phyloP scores from a whole-genome alignment of 805 yeast species.

The Wickerhamomyces rabaulensis region DNA sequence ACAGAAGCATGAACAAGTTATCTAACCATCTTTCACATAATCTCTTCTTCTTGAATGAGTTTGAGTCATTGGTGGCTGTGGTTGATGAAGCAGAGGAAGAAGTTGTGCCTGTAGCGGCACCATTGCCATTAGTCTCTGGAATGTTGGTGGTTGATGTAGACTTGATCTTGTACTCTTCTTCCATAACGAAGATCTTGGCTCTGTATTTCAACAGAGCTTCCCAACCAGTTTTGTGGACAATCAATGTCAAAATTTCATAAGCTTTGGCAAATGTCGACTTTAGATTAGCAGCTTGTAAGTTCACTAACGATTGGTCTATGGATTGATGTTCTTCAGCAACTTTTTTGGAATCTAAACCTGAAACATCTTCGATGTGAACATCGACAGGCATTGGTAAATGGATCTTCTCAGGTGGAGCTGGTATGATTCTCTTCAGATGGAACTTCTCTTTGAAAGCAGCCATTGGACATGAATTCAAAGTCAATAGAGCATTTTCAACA shows the following conservation, averaged over 20 bases:
- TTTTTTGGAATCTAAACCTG: slow-evolving; percentile 59
- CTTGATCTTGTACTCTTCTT: slow-evolving; percentile 47
- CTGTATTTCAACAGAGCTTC: slow-evolving; percentile 55
- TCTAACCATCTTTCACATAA: slow-evolving; percentile 74
- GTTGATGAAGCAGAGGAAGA: neutral
- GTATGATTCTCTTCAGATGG: slow-evolving; percentile 53
- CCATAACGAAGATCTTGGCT: slow-evolving; percentile 65
- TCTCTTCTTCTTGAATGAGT: slow-evolving; percentile 56
- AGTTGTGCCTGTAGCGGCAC: neutral
- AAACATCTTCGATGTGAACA: slow-evolving; percentile 64
- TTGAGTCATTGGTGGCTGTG: slow-evolving; percentile 8
- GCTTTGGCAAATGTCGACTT: slow-evolving; percentile 52
- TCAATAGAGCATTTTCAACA: slow-evolving; percentile 65
- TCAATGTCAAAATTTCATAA: slow-evolving; percentile 57
- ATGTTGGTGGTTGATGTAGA: slow-evolving; percentile 13
- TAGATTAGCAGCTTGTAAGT: slow-evolving; percentile 65
- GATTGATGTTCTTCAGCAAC: slow-evolving; percentile 60
- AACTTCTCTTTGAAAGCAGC: slow-evolving; percentile 61
- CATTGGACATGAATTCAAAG: slow-evolving; percentile 81
- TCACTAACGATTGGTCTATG: slow-evolving; percentile 55
- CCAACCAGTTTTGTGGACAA: slow-evolving; percentile 71
- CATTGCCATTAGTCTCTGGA: slow-evolving; percentile 2
- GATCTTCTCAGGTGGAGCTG: slow-evolving; percentile 45
- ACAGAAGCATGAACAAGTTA: slow-evolving; percentile 60
- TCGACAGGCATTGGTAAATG: slow-evolving; percentile 77